Conservation (phyloP, 2,329 filamentous ascomycete species). For the Ceratocystis destructans region DNA sequence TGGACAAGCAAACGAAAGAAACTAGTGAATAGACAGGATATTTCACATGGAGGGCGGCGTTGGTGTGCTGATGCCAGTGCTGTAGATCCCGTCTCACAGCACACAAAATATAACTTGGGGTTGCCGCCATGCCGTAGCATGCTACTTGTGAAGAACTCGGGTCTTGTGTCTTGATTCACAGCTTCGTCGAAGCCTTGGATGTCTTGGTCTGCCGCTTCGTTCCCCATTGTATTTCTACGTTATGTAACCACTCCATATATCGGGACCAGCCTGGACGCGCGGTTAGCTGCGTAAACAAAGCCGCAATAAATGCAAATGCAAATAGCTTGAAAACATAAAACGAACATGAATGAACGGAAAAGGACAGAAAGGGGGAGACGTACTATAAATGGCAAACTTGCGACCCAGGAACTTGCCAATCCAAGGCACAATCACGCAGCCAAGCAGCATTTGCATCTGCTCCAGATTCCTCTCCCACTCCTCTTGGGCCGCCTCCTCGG, state of each 20-base stretch:
- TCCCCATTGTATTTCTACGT: conserved; percentile 55
- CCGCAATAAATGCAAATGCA: neutral
- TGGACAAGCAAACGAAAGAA: neutral
- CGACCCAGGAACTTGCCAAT: conserved; percentile 88
- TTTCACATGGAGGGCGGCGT: neutral
- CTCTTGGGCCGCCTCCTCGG: conserved; percentile 70
- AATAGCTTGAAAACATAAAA: neutral
- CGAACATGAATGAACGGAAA: too few species aligned
- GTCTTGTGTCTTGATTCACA: neutral
- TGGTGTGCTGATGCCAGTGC: conserved; percentile 4
- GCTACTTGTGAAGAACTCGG: neutral
- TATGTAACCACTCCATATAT: conserved; percentile 89
- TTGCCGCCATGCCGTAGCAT: neutral
- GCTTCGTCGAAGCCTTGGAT: conserved; percentile 34
- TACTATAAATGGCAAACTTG: conserved; percentile 94
- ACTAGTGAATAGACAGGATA: neutral
- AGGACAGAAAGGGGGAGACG: conserved; percentile 24
- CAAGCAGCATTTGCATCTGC: conserved; percentile 82
- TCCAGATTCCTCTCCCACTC: conserved; percentile 94
- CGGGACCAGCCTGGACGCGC: conserved; percentile 60
- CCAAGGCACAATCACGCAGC: conserved; percentile 89
- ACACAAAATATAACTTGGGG: neutral
- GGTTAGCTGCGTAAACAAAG: neutral
- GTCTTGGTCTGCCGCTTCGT: conserved; percentile 50
- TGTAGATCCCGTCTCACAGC: conserved; percentile 5